Base-by-base conservation (phyloP, 805 yeast species). In the Priceomyces medius region DNA sequence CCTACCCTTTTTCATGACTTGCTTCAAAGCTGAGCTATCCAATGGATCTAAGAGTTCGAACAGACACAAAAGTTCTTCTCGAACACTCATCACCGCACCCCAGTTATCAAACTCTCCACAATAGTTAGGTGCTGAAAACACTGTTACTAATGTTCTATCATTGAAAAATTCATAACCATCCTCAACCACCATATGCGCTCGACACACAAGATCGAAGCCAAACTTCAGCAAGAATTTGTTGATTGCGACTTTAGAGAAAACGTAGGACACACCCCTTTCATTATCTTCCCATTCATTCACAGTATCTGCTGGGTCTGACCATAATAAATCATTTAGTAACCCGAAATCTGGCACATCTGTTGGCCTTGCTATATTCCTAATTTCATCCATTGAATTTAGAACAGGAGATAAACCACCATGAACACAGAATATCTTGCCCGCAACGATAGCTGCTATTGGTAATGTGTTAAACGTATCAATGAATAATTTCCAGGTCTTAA, bases 61-160 rank as follows among this genome's bases (percentile, higher is more conserved):
- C 47, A 93, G 84, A 64, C 99, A 91, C 43, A 93, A 70, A 49
- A 91, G 73, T 54, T 91, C 97, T 48, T 91, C 97, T 48, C 88
- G 80, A 12, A 91, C 98, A 53, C 95, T 83, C 98, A 91, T 91
- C 4, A 91, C 97, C 2, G 99, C 99, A 85, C 90, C 90, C 79
- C 83, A 83, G 55, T 83, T 83, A 51, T 82, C 80, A 61, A 83
- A 83, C 57, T 83, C 89, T 7, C 90, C 90, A 66, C 90, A 83
- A 54, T 86, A 86, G 56, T 86, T 86, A 3, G 95, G 95, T 3
- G 93, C 95, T 46, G 83, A 77, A 54, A 86, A 86, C 1, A 86
- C 81, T 0, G 95, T 86, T 1, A 86, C 93, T 42, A 86, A 66
- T 57, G 80, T 81, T 53, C 88, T 68, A 55, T 79, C 81, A 45